Conservation (phyloP, 2,329 filamentous ascomycete genomes). For the Xylaria sp. region DNA sequence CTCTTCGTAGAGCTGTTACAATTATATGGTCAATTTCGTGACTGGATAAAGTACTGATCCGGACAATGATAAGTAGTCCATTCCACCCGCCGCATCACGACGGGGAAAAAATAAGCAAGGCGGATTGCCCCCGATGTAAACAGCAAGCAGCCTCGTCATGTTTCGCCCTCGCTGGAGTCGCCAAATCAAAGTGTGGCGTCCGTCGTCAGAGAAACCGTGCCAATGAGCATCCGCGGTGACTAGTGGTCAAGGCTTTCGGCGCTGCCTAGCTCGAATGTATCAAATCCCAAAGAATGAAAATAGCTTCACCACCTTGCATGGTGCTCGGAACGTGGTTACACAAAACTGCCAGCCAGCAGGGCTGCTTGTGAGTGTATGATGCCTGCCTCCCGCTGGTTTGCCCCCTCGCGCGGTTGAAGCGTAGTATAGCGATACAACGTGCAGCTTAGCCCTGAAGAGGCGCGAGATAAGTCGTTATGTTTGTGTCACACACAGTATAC, state of each 20-base stretch:
- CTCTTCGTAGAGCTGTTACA: background rate
- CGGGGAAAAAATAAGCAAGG: background rate
- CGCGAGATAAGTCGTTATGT: constrained; percentile 6
- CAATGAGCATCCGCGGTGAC: background rate
- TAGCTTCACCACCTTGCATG: background rate
- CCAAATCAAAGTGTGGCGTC: background rate
- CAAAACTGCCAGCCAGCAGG: background rate
- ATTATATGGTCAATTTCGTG: background rate
- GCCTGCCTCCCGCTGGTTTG: too few relatives aligned
- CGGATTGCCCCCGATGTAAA: background rate
- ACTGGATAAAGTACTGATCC: background rate
- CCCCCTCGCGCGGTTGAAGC: background rate
- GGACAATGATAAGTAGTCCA: background rate
- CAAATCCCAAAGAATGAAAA: background rate
- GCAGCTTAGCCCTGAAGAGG: background rate
- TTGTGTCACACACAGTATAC: constrained; percentile 23
- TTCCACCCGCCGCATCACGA: background rate
- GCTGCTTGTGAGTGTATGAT: background rate
- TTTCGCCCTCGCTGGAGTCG: background rate
- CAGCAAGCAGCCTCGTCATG: background rate
- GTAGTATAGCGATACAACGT: background rate
- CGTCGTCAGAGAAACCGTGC: background rate
- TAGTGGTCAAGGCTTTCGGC: background rate
- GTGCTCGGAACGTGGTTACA: background rate
- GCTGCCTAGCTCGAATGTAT: background rate